Evolutionary conservation across 2,329 filamentous ascomycete genomes (phyloP), one percentile per base, ranked within the genome.

Genomic region (Nigrospora osmanthi): DNA sequence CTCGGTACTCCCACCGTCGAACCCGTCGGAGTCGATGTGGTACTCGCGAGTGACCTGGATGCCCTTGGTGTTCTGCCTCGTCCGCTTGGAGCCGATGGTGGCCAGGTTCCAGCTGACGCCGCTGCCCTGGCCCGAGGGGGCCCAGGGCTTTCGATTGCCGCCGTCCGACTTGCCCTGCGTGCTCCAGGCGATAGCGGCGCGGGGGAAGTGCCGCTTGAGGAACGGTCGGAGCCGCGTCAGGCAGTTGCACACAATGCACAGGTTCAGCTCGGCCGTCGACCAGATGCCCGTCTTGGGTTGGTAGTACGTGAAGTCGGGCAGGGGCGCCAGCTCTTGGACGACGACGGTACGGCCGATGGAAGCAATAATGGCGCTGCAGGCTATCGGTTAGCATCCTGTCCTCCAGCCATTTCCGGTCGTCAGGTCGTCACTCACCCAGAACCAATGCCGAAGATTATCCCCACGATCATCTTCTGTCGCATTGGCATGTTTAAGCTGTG

Each of bases 161-260:
- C 14, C 14, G n/a, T 34, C 14, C 28, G 14, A n/a, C n/a, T 30
- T 13, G 12, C 11, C 6, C 45, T 49, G 36, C 35, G 17, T 33
- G 31, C 23, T 28, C 12, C 45, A 42, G 16, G 39, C 13, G 30
- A 14, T 45, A 14, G 41, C 45, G 6, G 58, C 46, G 38, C 38
- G 44, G 9, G 53, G 52, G 30, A 56, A 19, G 40, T 58, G 49
- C 11, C 40, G 42, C 9, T 49, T 38, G 14, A 58, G 41, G 13
- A 59, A 55, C 11, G 52, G 54, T 45, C 54, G 55, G 32, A 59
- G 48, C n/a, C 52, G 48, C 19, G 52, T 52, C 31, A 53, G 49
- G 45, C 49, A 54, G 47, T 54, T 54, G 51, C 58, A 60, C 16
- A 54, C 39, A 50, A 59, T 58, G 44, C 57, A 55, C 19, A 60